Base-by-base conservation (phyloP, 352 stramenopile genomes). In the Blastocystis sp. region DNA sequence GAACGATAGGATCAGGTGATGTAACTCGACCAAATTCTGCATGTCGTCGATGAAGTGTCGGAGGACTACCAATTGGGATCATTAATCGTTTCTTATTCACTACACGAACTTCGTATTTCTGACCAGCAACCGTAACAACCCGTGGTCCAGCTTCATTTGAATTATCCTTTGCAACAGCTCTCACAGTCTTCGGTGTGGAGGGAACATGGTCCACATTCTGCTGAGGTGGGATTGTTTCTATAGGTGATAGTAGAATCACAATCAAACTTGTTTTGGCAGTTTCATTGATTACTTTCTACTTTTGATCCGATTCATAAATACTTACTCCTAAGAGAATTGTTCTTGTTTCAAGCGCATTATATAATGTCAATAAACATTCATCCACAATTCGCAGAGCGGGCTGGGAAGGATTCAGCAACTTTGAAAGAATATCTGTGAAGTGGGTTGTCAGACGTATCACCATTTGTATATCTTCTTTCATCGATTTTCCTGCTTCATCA, bases 21-120 rank as follows among this genome's bases (percentile, higher is more conserved):
- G 40, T 9, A 9, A 48, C 3, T 48, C 40, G 2, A 48, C 9
- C 40, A 48, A 9, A 48, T 9, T 48, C 40, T 48, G 40, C 40
- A 48, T 9, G 40, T 9, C 40, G 40, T 48, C 40, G 40, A 48
- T 48, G 40, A 48, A 48, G 60, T 3, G 60, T 33, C 3, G 57
- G 37, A 27, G 35, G 27, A 57, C 35, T 37, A 17, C 68, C 51
- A 33, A 64, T 64, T 30, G 70, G 70, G 22, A 53, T 56, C 42
- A 81, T 81, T 17, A 81, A 37, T 35, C 70, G 70, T 56, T 81
- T 81, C 40, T 56, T 56, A 40, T 81, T 81, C 42, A 81, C 42
- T 4, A 81, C 44, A 35, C 27, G 58, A 37, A 81, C 70, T 57
- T 81, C 70, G 3, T 81, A 81, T 9, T 57, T 24, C 51, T 81